These are phyloP conservation scores for Maudiozyma bulderi DNA, from an alignment of 805 yeast genomes.

Conservation along the genomic window DNA sequence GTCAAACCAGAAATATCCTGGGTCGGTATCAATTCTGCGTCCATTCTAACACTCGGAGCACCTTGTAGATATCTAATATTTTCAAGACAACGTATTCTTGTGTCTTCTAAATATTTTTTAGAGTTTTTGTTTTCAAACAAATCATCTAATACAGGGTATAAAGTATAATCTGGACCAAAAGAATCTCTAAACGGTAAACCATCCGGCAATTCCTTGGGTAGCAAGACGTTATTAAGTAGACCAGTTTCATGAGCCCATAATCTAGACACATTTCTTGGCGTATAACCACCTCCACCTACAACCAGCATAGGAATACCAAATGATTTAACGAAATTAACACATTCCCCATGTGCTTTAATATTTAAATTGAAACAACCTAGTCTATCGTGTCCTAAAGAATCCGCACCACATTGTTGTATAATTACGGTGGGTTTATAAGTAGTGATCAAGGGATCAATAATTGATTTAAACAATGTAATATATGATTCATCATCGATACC, in stretches of 20 bases:
- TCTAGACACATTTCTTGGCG: slow-evolving; percentile 93
- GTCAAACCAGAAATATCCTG: slow-evolving; percentile 34
- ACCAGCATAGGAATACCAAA: slow-evolving; percentile 88
- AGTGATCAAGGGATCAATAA: slow-evolving; percentile 81
- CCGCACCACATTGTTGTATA: slow-evolving; percentile 98
- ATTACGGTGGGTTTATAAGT: slow-evolving; percentile 90
- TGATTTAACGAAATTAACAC: slow-evolving; percentile 77
- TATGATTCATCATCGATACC: slow-evolving; percentile 83
- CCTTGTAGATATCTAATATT: slow-evolving; percentile 72
- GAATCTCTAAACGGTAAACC: slow-evolving; percentile 67
- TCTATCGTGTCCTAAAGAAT: slow-evolving; percentile 90
- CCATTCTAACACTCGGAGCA: slow-evolving; percentile 92
- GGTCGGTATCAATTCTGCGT: slow-evolving; percentile 70
- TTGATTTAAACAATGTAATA: slow-evolving; percentile 43
- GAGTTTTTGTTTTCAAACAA: slow-evolving; percentile 79
- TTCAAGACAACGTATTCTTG: slow-evolving; percentile 67
- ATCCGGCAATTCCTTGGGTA: slow-evolving; percentile 69
- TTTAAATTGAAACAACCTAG: slow-evolving; percentile 92
- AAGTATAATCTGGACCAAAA: slow-evolving; percentile 84
- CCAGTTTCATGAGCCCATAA: slow-evolving; percentile 94
- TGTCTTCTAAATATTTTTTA: slow-evolving; percentile 71
- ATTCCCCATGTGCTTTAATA: slow-evolving; percentile 92
- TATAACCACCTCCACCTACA: slow-evolving; percentile 97
- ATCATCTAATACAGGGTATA: slow-evolving; percentile 78
- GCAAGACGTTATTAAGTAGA: slow-evolving; percentile 64